Base-by-base conservation (phyloP, 345 rosid genomes). In the Eucalyptus regnans region DNA sequence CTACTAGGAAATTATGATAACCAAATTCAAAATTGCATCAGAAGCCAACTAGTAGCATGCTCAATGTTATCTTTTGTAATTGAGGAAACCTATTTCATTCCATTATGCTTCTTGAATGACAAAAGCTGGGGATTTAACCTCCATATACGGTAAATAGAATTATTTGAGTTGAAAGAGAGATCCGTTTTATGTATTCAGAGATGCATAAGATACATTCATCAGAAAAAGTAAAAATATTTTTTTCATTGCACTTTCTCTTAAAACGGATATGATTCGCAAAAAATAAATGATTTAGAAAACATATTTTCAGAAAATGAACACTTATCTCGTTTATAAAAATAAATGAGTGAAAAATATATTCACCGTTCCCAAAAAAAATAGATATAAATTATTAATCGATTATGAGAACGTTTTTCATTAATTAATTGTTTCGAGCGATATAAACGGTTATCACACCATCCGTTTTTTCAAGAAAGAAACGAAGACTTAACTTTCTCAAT, bases 291-390 rank as follows among this genome's bases (percentile, higher is more conserved):
- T 17, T 16, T 68, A 3, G 0, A 16, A 33, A 31, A 31, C 0
- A 33, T 16, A 3, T 66, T 66, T 68, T 17, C 0, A 0, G 0
- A 68, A 16, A 68, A 0, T 1, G 3, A n/a, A 0, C 0, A n/a
- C 20, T 13, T 14, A 0, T 14, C 8, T 0, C 5, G 0, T 7
- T 31, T 15, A 17, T n/a, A 66, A 66, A 14, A 66, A 66, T 66
- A 0, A 31, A 8, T 15, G 0, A 4, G 9, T n/a, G 3, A 0
- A 66, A 6, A 62, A 4, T 15, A 56, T 56, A 8, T 20, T 23
- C 11, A 8, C 0, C 6, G 1, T 56, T 56, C 29, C 1, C 2
- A 52, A 23, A 56, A 56, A 17, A 22, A 56, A 0, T 56, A 22
- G 0, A 56, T 22, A 56, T 56, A 56, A 23, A 56, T 23, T 56